Conservation (phyloP, 108 stramenopile genomes). For the Parmales sp. region DNA sequence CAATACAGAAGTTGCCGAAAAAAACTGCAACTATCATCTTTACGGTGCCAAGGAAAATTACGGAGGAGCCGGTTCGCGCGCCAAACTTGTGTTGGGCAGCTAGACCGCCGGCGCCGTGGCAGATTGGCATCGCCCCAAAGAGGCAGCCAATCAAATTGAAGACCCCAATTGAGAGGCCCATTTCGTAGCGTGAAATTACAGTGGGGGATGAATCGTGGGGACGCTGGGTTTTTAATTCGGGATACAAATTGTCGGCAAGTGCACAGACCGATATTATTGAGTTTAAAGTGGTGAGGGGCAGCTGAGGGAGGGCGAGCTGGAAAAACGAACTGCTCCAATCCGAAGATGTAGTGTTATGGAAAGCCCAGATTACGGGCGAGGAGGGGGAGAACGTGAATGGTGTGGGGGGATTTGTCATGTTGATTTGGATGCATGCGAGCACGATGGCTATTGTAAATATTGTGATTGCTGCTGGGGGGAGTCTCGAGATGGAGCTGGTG, state of each 20-base stretch:
- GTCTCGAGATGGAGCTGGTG: not conserved
- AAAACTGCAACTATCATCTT: conserved; percentile 55
- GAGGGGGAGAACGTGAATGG: not conserved
- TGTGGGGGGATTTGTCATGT: not conserved
- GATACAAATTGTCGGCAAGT: conserved; percentile 60
- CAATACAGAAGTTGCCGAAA: conserved; percentile 44
- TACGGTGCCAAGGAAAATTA: conserved; percentile 49
- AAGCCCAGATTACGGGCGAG: not conserved
- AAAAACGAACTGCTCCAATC: conserved; percentile 20
- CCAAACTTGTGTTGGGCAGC: conserved; percentile 71
- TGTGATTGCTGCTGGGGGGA: not conserved
- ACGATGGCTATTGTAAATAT: not conserved
- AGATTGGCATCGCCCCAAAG: conserved; percentile 67
- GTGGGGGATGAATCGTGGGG: not conserved
- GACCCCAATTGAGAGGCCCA: conserved; percentile 54
- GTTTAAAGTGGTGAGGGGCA: conserved; percentile 70
- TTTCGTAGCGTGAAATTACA: conserved; percentile 19
- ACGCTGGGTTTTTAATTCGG: conserved; percentile 32
- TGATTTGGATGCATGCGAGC: not conserved
- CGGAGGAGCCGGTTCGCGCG: conserved; percentile 62
- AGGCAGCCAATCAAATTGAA: conserved; percentile 61
- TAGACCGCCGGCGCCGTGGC: conserved; percentile 77
- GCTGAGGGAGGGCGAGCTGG: conserved; percentile 59
- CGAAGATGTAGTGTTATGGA: not conserved
- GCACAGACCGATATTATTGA: conserved; percentile 60